Conservation (phyloP, 352 stramenopile genomes). For the Globisporangium parvum region DNA sequence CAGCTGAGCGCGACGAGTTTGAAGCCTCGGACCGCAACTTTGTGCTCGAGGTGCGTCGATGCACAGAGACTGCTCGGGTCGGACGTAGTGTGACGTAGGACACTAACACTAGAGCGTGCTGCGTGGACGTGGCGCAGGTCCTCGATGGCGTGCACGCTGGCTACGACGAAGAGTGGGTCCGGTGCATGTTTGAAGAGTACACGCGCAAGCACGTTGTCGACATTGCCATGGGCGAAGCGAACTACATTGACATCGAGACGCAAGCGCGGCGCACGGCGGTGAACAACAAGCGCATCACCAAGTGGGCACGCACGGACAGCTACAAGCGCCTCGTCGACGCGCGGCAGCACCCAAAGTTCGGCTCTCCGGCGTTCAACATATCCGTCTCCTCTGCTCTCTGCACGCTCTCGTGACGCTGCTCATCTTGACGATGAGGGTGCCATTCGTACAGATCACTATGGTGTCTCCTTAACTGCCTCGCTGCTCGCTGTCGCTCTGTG, state of each 20-base stretch:
- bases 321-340: conserved; percentile 78
- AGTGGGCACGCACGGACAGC: conserved; percentile 82
- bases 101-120: too few relatives aligned
- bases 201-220: conserved; percentile 83
- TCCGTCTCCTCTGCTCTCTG: conserved; percentile 45
- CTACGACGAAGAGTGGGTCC: conserved; percentile 83
- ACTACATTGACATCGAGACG: conserved; percentile 70
- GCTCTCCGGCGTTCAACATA: conserved; percentile 84
- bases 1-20: conserved; percentile 68
- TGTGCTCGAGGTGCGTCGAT: conserved; percentile 48
- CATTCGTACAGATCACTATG: not conserved
- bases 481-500: conserved; percentile 17
- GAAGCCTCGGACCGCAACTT: conserved; percentile 64
- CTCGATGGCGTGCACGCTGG: conserved; percentile 73
- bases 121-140: conserved; percentile 26
- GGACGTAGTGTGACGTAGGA: too few relatives aligned
- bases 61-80: too few relatives aligned
- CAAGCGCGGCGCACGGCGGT: conserved; percentile 64
- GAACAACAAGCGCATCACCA: conserved; percentile 87
- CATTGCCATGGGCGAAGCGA: conserved; percentile 67
- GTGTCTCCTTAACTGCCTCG: conserved; percentile 37
- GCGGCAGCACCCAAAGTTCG: conserved; percentile 31
- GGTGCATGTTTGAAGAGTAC: conserved; percentile 86
- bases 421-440: not conserved
- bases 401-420: conserved; percentile 26